Conservation (phyloP, 1,139 yeast genomes). For the Candida dubliniensis region DNA sequence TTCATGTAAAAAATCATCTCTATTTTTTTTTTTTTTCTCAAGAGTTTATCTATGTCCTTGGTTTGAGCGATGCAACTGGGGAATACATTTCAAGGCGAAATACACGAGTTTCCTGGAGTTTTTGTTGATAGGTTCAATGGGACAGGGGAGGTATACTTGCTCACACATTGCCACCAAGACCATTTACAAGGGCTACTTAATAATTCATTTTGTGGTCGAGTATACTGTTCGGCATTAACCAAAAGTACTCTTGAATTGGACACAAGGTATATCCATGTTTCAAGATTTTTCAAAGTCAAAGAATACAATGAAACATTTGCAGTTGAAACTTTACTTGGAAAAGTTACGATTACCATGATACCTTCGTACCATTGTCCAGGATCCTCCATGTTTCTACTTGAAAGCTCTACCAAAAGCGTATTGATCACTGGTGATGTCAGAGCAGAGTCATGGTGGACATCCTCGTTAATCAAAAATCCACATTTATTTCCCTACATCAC, state of each 20-base stretch:
- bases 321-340: slow-evolving; percentile 14
- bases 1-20: slow-evolving; percentile 7
- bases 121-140: slow-evolving; percentile 47
- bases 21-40: background rate
- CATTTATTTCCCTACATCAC: slow-evolving; percentile 44
- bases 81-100: slow-evolving; percentile 13
- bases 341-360: slow-evolving; percentile 27
- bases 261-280: slow-evolving; percentile 22
- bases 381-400: slow-evolving; percentile 55
- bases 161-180: slow-evolving; percentile 60
- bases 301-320: slow-evolving; percentile 27
- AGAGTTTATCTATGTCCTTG: no score
- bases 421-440: slow-evolving; percentile 61
- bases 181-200: slow-evolving; percentile 52
- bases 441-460: slow-evolving; percentile 57
- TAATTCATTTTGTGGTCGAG: slow-evolving; percentile 37
- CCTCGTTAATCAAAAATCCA: slow-evolving; percentile 37
- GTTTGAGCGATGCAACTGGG: slow-evolving; percentile 7
- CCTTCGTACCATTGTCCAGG: slow-evolving; percentile 66
- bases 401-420: slow-evolving; percentile 31
- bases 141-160: slow-evolving; percentile 29
- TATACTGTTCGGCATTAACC: slow-evolving; percentile 54
- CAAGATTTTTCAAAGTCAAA: slow-evolving; percentile 23
- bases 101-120: slow-evolving; percentile 37
- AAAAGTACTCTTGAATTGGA: slow-evolving; percentile 31